Evolutionary conservation across 179 eudicot genomes (phyloP).

Genomic region (Corrigiola litoralis): DNA sequence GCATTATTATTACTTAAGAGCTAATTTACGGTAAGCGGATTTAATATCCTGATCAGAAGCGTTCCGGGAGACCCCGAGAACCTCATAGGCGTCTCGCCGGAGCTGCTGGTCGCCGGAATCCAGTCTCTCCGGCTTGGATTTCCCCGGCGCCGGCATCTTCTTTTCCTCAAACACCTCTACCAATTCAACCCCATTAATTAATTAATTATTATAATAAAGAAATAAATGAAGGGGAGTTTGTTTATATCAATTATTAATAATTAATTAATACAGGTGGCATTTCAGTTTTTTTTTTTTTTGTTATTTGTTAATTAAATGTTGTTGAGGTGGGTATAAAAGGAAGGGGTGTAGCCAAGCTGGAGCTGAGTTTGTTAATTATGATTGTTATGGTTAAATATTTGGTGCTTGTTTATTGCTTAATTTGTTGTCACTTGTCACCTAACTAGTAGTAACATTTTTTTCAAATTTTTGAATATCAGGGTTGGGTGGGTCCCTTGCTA

Average conservation of each 20-base stretch:
- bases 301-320: neutral
- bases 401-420: neutral
- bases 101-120: constrained; percentile 27
- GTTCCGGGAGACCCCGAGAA: constrained; percentile 62
- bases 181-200: neutral
- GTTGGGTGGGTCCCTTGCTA: too few species aligned
- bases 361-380: neutral
- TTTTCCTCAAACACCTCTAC: too few species aligned
- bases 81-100: constrained; percentile 84
- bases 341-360: constrained; percentile 20
- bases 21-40: constrained; percentile 80
- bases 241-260: too few species aligned
- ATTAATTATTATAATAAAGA: too few species aligned
- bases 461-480: neutral
- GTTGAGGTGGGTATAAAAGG: neutral
- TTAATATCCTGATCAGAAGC: constrained; percentile 88
- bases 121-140: constrained; percentile 50
- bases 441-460: too few species aligned
- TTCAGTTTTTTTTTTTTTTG: too few species aligned
- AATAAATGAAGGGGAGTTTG: too few species aligned
- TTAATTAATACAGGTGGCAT: too few species aligned
- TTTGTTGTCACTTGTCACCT: too few species aligned
- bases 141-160: constrained; percentile 54
- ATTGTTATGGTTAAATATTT: too few species aligned
- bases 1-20: constrained; percentile 89